A percentile compares a stretch with the other conserved stretches of the same genome.
Conservation (phyloP, 2,329 filamentous ascomycete species). For the Pseudovirgaria hyperparasitica region DNA sequence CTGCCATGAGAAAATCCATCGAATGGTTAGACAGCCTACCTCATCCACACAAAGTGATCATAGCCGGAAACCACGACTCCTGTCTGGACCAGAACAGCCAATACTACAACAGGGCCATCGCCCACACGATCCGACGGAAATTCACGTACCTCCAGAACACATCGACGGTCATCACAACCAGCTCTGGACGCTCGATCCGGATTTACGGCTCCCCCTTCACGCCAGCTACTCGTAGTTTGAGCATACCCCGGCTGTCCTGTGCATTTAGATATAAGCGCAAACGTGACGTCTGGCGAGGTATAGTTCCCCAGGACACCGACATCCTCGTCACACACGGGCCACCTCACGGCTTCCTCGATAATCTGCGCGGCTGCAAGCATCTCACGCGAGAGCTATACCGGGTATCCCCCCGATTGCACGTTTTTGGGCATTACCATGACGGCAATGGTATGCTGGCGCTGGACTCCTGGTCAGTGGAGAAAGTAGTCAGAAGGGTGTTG, state of each 20-base stretch:
- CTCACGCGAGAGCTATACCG: conserved; percentile 61
- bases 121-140: too few relatives aligned
- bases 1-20: conserved; percentile 61
- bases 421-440: conserved; percentile 75
- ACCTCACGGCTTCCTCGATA: conserved; percentile 7
- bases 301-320: background rate
- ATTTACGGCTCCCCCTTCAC: too few relatives aligned
- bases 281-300: background rate
- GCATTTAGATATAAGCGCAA: background rate
- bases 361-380: conserved; percentile 51
- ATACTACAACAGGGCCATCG: too few relatives aligned
- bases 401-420: conserved; percentile 53
- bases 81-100: conserved; percentile 60
- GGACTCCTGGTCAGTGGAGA: too few relatives aligned
- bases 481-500: too few relatives aligned
- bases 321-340: conserved; percentile 1
- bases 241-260: too few relatives aligned
- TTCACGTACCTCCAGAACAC: too few relatives aligned
- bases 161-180: too few relatives aligned
- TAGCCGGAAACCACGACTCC: conserved; percentile 78
- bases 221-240: too few relatives aligned
- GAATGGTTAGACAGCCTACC: conserved; percentile 65
- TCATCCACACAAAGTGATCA: conserved; percentile 63
- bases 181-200: too few relatives aligned
- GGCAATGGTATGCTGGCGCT: conserved; percentile 53